phyloP scores from a whole-genome alignment of 2,329 filamentous ascomycete species.

The Trichoderma cornu-damae region DNA sequence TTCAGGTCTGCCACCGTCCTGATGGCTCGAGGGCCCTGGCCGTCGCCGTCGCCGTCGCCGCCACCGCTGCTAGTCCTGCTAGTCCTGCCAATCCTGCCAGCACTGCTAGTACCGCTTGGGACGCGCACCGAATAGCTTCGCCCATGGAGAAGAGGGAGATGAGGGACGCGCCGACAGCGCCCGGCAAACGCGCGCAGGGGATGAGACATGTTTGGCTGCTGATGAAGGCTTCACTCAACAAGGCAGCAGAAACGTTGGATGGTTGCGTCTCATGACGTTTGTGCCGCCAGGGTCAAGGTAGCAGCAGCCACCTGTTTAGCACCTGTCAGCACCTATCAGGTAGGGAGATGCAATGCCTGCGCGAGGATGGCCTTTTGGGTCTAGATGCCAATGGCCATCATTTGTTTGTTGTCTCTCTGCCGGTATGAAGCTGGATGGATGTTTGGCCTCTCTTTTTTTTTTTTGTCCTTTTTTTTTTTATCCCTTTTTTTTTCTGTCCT shows the following conservation, averaged over 20 bases:
- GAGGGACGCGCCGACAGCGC: slow-evolving; percentile 3
- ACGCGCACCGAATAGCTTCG: slow-evolving; percentile 35
- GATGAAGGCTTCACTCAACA: neutral
- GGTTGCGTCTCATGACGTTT: slow-evolving; percentile 16
- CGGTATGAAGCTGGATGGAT: neutral
- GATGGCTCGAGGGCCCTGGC: slow-evolving; percentile 30
- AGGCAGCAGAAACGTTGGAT: neutral
- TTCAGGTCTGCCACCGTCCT: slow-evolving; percentile 53
- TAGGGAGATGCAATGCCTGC: slow-evolving; percentile 8
- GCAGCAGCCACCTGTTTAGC: no score
- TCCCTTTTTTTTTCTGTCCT: neutral
- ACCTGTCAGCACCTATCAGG: no score
- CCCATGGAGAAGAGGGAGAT: neutral
- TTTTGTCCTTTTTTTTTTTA: no score
- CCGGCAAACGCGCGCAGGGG: slow-evolving; percentile 6
- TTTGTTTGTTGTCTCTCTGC: neutral
- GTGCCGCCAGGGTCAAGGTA: neutral
- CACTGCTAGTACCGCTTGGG: slow-evolving; percentile 15
- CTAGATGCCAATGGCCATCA: slow-evolving; percentile 1
- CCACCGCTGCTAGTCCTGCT: no score
- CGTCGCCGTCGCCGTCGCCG: neutral
- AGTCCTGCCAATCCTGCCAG: no score
- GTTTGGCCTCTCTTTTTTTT: no score
- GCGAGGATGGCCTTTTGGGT: neutral
- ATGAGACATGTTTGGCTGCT: slow-evolving; percentile 17